Conservation (phyloP, 2,329 filamentous ascomycete genomes). For the Phaeophleospora eucalypticola region DNA sequence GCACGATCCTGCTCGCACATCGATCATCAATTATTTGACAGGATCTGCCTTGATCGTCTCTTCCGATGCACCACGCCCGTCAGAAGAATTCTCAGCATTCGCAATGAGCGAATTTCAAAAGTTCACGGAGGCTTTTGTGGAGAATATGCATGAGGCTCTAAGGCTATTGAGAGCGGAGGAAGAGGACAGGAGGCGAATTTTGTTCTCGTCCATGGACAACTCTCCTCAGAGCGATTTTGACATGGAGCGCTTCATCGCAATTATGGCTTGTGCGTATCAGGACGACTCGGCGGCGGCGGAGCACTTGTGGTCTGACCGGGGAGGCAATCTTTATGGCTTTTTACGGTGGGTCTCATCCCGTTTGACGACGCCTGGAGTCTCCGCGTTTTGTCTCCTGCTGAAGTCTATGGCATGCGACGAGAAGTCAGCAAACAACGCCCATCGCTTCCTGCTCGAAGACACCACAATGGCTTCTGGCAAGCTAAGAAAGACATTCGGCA, state of each 20-base stretch:
- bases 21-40: slow-evolving; percentile 77
- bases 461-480: slow-evolving; percentile 56
- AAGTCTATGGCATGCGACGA: slow-evolving; percentile 80
- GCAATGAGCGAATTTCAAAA: slow-evolving; percentile 78
- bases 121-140: slow-evolving; percentile 89
- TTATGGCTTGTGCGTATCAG: slow-evolving; percentile 90
- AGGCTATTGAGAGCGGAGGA: slow-evolving; percentile 82
- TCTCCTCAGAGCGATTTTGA: slow-evolving; percentile 45
- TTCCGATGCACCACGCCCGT: slow-evolving; percentile 62
- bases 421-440: slow-evolving; percentile 76
- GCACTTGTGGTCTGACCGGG: slow-evolving; percentile 86
- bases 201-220: slow-evolving; percentile 34
- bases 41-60: slow-evolving; percentile 70
- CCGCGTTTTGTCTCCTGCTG: slow-evolving; percentile 94
- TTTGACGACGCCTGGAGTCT: slow-evolving; percentile 92
- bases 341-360: slow-evolving; percentile 94
- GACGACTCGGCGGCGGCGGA: slow-evolving; percentile 77
- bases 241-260: slow-evolving; percentile 83
- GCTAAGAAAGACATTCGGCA: slow-evolving; percentile 73
- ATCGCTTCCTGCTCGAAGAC: slow-evolving; percentile 87
- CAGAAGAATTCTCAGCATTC: slow-evolving; percentile 65
- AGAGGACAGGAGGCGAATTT: slow-evolving; percentile 68
- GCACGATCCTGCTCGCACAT: slow-evolving; percentile 80
- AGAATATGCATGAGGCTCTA: slow-evolving; percentile 89
- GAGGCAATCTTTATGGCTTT: slow-evolving; percentile 91